phyloP scores from a whole-genome alignment of 73 alveolate species.

The Stentor roeselii region DNA sequence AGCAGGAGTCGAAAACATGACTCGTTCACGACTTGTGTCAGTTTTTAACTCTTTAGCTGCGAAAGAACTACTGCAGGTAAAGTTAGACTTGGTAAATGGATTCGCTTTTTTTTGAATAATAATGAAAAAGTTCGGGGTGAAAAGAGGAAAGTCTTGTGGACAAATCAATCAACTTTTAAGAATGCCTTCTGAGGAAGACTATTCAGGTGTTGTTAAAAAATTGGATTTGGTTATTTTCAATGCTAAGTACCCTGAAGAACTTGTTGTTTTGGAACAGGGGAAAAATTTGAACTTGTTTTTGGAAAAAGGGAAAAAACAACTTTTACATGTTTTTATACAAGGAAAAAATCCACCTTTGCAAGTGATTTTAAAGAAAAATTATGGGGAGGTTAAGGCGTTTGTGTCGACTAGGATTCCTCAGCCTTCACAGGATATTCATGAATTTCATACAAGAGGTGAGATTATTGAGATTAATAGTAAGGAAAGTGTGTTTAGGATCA shows the following conservation, averaged over 20 bases:
- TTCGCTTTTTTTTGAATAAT: no score
- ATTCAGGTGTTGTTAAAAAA: background rate
- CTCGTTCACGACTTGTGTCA: background rate
- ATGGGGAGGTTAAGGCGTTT: background rate
- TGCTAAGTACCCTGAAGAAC: background rate
- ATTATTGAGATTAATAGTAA: background rate
- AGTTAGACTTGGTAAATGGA: no score
- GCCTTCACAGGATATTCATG: background rate
- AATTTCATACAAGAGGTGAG: background rate
- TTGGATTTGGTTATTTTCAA: background rate
- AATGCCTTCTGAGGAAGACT: background rate
- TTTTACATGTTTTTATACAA: background rate
- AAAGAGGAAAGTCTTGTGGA: no score
- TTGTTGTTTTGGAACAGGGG: background rate
- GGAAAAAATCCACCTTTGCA: background rate
- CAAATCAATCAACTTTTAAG: background rate
- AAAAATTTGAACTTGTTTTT: no score
- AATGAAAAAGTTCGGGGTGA: no score
- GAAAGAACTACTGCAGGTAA: no score
- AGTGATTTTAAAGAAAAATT: background rate
- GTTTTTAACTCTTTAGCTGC: no score
- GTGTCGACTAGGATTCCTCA: background rate
- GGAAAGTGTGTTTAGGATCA: background rate
- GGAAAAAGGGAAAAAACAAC: background rate
- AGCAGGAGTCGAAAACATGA: conserved; percentile 13